Percentiles rank a stretch among this genome's conserved stretches.
These are phyloP conservation scores for Neopestalotiopsis sp. DNA, from an alignment of 2,329 filamentous ascomycete species.

Conservation along the genomic window DNA sequence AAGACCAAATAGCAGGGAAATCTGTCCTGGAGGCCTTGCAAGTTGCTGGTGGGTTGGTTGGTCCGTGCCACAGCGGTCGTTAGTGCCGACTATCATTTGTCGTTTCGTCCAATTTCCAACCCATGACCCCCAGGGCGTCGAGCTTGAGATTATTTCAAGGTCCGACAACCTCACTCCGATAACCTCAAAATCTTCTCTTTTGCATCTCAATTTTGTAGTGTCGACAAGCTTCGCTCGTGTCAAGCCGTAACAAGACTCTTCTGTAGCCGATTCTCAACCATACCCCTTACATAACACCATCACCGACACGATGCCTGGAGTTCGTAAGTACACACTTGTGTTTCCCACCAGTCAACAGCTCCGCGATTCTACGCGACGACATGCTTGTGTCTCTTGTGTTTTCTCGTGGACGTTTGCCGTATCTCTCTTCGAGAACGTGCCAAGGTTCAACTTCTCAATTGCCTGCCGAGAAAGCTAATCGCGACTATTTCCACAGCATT, in stretches of 20 bases:
- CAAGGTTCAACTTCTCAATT: not conserved
- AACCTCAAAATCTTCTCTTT: not conserved
- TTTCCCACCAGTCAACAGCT: not conserved
- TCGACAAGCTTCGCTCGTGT: not conserved
- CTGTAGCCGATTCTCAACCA: not conserved
- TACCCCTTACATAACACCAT: slow-evolving; percentile 22
- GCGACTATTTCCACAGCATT: slow-evolving; percentile 42
- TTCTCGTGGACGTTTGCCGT: not conserved
- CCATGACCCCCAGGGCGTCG: not conserved
- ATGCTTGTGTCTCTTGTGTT: slow-evolving; percentile 3
- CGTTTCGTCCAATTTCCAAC: slow-evolving; percentile 18
- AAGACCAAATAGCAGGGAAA: not conserved
- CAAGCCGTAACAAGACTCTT: not conserved
- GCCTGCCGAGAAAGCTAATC: slow-evolving; percentile 1
- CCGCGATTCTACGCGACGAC: not conserved
- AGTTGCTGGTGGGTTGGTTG: not conserved
- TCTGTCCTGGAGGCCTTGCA: not conserved
- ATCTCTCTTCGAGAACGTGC: not conserved
- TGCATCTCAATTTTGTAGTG: not conserved
- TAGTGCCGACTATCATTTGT: slow-evolving; percentile 16
- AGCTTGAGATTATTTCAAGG: slow-evolving; percentile 13
- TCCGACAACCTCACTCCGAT: not conserved
- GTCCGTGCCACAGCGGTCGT: slow-evolving; percentile 19
- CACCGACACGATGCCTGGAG: slow-evolving; percentile 53
- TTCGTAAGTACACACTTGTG: slow-evolving; percentile 48